Evolutionary conservation across 106 monocot genomes (phyloP).

Genomic region (Ottelia alismoides): DNA sequence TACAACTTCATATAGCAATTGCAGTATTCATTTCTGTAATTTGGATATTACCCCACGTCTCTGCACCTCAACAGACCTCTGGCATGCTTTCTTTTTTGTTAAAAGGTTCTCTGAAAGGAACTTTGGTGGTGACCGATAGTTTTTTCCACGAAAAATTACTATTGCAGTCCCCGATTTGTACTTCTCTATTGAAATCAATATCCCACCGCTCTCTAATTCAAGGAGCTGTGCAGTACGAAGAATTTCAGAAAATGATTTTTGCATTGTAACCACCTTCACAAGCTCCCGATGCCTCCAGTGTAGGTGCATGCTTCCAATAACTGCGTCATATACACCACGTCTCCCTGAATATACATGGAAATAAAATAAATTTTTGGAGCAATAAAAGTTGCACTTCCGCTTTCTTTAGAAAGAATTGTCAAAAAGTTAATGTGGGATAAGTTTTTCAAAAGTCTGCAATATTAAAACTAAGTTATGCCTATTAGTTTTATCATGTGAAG

Average conservation of each 20-base stretch:
- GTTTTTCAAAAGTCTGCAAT: too few relatives aligned
- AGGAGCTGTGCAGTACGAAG: slow-evolving; percentile 51
- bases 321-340: slow-evolving; percentile 79
- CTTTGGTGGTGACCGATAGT: slow-evolving; percentile 41
- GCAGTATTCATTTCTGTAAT: not conserved
- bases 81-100: slow-evolving; percentile 60
- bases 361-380: too few relatives aligned
- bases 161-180: slow-evolving; percentile 62
- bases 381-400: not conserved
- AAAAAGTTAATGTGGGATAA: not conserved
- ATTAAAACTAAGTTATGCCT: too few relatives aligned
- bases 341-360: slow-evolving; percentile 51
- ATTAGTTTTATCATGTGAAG: too few relatives aligned
- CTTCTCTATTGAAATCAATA: slow-evolving; percentile 57
- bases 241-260: slow-evolving; percentile 26
- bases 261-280: slow-evolving; percentile 78
- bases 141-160: slow-evolving; percentile 81
- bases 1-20: not conserved
- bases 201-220: slow-evolving; percentile 71
- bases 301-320: slow-evolving; percentile 75
- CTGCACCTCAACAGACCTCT: slow-evolving; percentile 67
- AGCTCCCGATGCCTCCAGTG: slow-evolving; percentile 95
- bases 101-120: slow-evolving; percentile 40
- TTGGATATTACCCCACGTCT: slow-evolving; percentile 66
- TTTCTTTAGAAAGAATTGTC: not conserved